Evolutionary conservation across 176 grass and related monocot genomes (phyloP), one percentile per base, ranked within the genome.

Genomic region (Carex pumila): DNA sequence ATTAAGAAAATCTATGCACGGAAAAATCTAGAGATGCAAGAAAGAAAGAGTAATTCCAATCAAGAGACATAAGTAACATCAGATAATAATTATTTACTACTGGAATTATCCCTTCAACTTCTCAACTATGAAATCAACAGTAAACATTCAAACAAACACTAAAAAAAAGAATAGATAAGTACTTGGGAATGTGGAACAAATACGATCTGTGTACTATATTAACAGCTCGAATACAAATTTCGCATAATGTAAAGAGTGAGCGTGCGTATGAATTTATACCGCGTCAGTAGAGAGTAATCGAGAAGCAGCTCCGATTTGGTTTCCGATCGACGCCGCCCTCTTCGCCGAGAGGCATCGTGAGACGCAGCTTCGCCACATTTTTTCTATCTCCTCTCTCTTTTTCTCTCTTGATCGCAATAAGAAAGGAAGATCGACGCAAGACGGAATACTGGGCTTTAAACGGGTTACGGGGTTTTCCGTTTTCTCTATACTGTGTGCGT

Each of bases 291-390:
- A 71, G 68, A 85, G 39, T 4, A 15, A 77, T 98, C 94, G 86
- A 86, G 86, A 34, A 61, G 87, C 78, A 61, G 89, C 78, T 14
- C 87, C 88, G 82, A 93, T 91, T 86, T 90, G 57, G 82, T 84
- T 87, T 87, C 89, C 83, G 69, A 86, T 65, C 57, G 91, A 81
- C 30, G 87, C 84, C 81, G 60, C 82, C 82, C 55, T 95, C 89
- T 81, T 87, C 80, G 25, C 70, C 63, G 91, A 91, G 79, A 94
- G 86, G 72, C 60, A 79, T 80, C 87, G 87, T 34, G 92, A 91
- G 77, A 98, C 82, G 88, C 91, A 98, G 85, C 86, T 37, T 53
- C 92, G 95, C 95, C 95, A 98, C 92, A 95, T 98, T 74, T 81
- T 78, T 29, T 13, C 11, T 58, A 1, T 61, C 13, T 58, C 57